Evolutionary conservation across 805 yeast genomes (phyloP).

Genomic region (Monosporozyma siamensis): DNA sequence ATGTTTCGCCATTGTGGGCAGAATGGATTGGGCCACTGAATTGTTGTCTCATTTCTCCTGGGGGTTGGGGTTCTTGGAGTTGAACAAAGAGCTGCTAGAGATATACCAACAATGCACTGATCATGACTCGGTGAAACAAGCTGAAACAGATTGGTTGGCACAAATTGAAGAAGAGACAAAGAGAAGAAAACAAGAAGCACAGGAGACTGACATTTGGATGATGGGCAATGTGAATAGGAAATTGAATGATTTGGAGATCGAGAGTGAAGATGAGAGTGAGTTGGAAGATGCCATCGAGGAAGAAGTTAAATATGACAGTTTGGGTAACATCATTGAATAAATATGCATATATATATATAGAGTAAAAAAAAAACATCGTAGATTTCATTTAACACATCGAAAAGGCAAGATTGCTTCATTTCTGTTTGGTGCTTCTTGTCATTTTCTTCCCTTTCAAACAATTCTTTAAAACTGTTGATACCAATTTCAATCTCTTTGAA

Average conservation of each 20-base stretch:
- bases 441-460: too few species aligned
- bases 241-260: constrained; percentile 6
- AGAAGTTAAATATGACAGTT: constrained; percentile 17
- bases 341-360: too few species aligned
- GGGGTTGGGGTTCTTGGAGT: constrained; percentile 81
- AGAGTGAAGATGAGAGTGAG: constrained; percentile 14
- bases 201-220: constrained; percentile 60
- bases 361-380: too few species aligned
- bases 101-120: constrained; percentile 76
- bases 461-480: too few species aligned
- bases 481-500: too few species aligned
- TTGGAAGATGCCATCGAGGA: constrained; percentile 16
- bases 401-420: too few species aligned
- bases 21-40: constrained; percentile 75
- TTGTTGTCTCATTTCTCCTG: constrained; percentile 77
- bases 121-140: constrained; percentile 57
- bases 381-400: too few species aligned
- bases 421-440: too few species aligned
- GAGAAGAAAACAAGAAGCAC: constrained; percentile 47
- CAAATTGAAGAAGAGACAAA: constrained; percentile 56
- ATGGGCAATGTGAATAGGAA: constrained; percentile 66
- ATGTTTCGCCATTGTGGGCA: constrained; percentile 90
- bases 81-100: constrained; percentile 70
- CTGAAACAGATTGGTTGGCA: constrained; percentile 68
- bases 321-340: constrained; percentile 21